Conservation (phyloP, 768 basidiomycete species). For the Hortiboletus flavorubellus region DNA sequence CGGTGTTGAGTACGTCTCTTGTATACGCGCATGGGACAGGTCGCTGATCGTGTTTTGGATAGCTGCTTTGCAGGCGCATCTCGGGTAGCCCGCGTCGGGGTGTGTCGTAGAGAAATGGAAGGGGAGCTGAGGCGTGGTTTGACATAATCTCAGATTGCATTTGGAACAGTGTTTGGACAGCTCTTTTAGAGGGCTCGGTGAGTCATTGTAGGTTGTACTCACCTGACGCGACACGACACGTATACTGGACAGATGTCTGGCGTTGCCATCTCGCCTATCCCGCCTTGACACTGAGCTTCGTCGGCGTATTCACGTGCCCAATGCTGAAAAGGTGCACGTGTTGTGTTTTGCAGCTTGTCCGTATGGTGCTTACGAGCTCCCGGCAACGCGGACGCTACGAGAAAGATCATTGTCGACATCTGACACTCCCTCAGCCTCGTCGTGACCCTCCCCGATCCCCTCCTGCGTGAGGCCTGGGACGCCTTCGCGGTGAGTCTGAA, state of each 20-base stretch:
- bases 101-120: no score
- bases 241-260: background rate
- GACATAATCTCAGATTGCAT: background rate
- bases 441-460: no score
- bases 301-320: constrained; percentile 1
- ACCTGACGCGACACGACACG: background rate
- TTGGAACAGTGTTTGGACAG: constrained; percentile 4
- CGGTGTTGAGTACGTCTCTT: constrained; percentile 6
- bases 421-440: no score
- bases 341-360: no score
- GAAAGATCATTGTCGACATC: no score
- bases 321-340: no score
- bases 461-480: no score
- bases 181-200: constrained; percentile 16
- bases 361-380: no score
- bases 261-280: constrained; percentile 11
- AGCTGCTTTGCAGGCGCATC: constrained; percentile 16
- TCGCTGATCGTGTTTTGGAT: background rate
- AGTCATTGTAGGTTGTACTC: background rate
- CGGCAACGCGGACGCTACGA: no score
- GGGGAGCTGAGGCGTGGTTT: background rate
- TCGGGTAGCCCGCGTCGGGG: background rate
- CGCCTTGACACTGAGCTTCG: constrained; percentile 10
- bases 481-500: no score
- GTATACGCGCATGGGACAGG: fast-evolving